Conservation (phyloP, 1,284 basidiomycete genomes). For the Leccinum cinnamomeum region DNA sequence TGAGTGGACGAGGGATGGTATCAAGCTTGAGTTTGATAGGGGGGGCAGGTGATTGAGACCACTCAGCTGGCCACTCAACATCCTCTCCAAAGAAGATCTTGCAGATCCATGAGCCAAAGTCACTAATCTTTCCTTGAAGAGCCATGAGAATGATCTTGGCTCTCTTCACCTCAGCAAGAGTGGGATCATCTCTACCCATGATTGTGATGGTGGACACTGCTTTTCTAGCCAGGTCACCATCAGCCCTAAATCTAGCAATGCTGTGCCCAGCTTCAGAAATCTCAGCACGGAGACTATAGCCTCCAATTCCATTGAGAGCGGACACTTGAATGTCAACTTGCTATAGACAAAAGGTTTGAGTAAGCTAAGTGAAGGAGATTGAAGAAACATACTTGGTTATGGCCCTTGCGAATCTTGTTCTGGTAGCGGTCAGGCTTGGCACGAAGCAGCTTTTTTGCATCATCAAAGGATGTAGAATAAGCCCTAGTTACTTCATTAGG, state of each 20-base stretch:
- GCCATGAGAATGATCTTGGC: conserved; percentile 46
- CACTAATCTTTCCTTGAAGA: conserved; percentile 46
- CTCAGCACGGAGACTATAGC: conserved; percentile 19
- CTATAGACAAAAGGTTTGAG: conserved; percentile 13
- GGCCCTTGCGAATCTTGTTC: conserved; percentile 39
- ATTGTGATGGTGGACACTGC: conserved; percentile 40
- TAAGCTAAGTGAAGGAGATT: conserved; percentile 1
- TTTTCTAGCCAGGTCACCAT: conserved; percentile 25
- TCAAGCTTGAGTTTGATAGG: conserved; percentile 19
- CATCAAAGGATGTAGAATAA: conserved; percentile 32
- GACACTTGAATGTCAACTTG: conserved; percentile 18
- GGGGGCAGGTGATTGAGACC: conserved; percentile 23
- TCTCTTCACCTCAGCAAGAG: conserved; percentile 50
- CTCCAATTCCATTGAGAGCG: conserved; percentile 15
- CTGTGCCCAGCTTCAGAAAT: conserved; percentile 4
- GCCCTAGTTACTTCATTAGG: conserved; percentile 42
- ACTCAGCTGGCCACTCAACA: conserved; percentile 46
- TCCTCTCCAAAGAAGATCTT: conserved; percentile 11
- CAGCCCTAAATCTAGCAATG: conserved; percentile 15
- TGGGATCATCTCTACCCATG: conserved; percentile 52
- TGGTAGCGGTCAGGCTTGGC: conserved; percentile 43
- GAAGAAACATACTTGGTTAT: conserved; percentile 28
- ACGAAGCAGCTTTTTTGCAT: conserved; percentile 25
- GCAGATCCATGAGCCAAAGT: conserved; percentile 31
- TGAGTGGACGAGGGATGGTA: conserved; percentile 27